Evolutionary conservation across 2,329 filamentous ascomycete species (phyloP).

Genomic region (Diaporthe vexans): DNA sequence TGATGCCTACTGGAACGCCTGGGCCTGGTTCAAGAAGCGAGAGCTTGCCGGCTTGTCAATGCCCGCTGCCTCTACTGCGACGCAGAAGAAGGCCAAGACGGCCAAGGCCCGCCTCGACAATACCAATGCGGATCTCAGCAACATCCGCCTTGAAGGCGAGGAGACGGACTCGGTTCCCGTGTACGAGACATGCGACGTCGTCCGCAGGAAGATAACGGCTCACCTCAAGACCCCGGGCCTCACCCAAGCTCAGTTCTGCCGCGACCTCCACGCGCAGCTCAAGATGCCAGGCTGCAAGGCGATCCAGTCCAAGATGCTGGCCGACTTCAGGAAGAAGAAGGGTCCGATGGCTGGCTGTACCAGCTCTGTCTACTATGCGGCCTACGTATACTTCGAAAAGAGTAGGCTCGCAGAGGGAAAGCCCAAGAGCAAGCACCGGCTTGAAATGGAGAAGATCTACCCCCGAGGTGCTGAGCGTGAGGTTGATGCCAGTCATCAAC

Average conservation of each 20-base stretch:
- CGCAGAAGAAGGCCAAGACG: conserved; percentile 32
- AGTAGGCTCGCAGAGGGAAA: conserved; percentile 61
- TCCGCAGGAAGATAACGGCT: conserved; percentile 69
- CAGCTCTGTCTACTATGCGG: conserved; percentile 60
- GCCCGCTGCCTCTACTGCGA: conserved; percentile 43
- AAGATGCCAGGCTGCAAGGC: conserved; percentile 31
- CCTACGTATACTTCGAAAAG: conserved; percentile 69
- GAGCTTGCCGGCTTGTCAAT: conserved; percentile 62
- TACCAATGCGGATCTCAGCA: conserved; percentile 8
- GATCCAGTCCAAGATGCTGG: conserved; percentile 55
- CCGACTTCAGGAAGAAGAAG: conserved; percentile 59
- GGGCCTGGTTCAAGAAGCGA: conserved; percentile 63
- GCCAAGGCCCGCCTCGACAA: not conserved
- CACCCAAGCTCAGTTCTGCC: conserved; percentile 66
- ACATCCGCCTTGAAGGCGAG: conserved; percentile 54
- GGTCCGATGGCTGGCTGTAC: conserved; percentile 59
- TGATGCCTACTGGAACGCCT: conserved; percentile 54
- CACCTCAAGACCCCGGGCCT: conserved; percentile 61
- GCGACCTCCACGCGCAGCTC: conserved; percentile 49
- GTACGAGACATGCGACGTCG: conserved; percentile 70
- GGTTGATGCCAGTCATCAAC: not conserved
- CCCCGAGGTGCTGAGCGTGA: not conserved
- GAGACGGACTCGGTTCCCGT: conserved; percentile 60
- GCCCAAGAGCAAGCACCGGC: conserved; percentile 61
- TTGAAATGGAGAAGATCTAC: conserved; percentile 59